Conservation (phyloP, 2,329 filamentous ascomycete genomes). For the Claviceps pusilla region DNA sequence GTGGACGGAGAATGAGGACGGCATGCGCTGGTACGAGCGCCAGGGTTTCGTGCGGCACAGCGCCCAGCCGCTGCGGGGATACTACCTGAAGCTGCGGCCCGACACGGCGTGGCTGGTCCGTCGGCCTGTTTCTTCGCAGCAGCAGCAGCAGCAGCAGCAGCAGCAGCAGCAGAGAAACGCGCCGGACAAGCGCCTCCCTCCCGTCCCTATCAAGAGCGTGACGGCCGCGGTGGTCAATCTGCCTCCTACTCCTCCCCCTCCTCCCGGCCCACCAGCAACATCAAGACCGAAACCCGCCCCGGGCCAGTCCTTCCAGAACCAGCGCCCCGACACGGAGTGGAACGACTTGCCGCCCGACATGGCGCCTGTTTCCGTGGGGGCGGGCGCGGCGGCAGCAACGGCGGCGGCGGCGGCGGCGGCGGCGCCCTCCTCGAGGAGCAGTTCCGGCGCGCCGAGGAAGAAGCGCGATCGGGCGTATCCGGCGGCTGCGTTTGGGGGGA, state of each 20-base stretch:
- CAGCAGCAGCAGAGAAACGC: neutral
- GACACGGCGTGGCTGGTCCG: conserved; percentile 46
- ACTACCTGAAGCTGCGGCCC: conserved; percentile 48
- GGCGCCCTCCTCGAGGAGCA: conserved; percentile 39
- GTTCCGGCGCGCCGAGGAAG: conserved; percentile 34
- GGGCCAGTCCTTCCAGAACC: conserved; percentile 41
- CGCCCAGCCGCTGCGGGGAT: conserved; percentile 32
- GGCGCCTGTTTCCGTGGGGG: conserved; percentile 16
- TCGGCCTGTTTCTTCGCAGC: conserved; percentile 16
- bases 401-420: conserved; percentile 16
- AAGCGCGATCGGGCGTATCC: conserved; percentile 49
- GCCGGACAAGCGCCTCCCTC: neutral
- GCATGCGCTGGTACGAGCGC: conserved; percentile 44
- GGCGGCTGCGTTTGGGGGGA: conserved; percentile 40
- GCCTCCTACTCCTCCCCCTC: conserved; percentile 2
- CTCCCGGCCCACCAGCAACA: neutral
- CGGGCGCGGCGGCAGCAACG: conserved; percentile 6
- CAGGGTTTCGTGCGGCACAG: conserved; percentile 39
- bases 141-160: neutral
- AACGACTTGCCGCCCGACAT: conserved; percentile 51
- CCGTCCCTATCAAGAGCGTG: conserved; percentile 10
- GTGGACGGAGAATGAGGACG: conserved; percentile 52
- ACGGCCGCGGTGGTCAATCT: conserved; percentile 20
- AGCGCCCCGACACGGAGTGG: conserved; percentile 46
- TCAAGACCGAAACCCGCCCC: conserved; percentile 10